Base-by-base conservation (phyloP, 2,329 filamentous ascomycete species). In the Orbilia quercus region DNA sequence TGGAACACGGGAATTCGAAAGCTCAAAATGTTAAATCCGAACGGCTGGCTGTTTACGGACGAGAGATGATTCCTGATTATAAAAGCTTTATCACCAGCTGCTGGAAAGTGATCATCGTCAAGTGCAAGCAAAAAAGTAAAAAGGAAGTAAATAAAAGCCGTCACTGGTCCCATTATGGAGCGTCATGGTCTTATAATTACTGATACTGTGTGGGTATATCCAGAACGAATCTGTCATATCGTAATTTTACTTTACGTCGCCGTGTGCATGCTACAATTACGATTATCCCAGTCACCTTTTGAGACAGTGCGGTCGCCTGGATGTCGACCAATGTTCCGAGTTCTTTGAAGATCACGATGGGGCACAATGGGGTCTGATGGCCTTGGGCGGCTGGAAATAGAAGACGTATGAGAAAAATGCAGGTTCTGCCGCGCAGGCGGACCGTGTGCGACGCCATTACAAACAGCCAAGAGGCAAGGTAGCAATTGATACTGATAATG, bases 141-240 rank as follows among this genome's bases (percentile, higher is more conserved):
- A 45, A 48, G n/a, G 38, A 50, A 62, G 47, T 34, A 38, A 36
- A 51, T 36, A 62, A 40, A 44, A 22, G 12, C 6, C 23, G 38
- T 5, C 18, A 22, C 25, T 38, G 57, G 44, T 53, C 48, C 48
- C 47, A 23, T 38, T 12, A 44, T 53, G 64, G 64, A 48, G 62
- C 40, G 18, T 38, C 47, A 34, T 22, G 38, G 31, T 69, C 64
- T 69, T 69, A 69, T 69, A 69, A 60, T n/a, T n/a, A n/a, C n/a
- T n/a, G n/a, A n/a, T n/a, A n/a, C n/a, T n/a, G n/a, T 38, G 48
- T 40, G 31, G 4, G 22, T 40, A 58, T 36, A 58, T 47, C 11
- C 25, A 45, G 31, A 12, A 44, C 31, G 2, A 66, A 51, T 51
- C 51, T 57, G 31, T 58, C 58, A 51, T 20, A 16, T 25, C 18